phyloP scores from a whole-genome alignment of 345 rosid genomes.

The Syzygium grande region DNA sequence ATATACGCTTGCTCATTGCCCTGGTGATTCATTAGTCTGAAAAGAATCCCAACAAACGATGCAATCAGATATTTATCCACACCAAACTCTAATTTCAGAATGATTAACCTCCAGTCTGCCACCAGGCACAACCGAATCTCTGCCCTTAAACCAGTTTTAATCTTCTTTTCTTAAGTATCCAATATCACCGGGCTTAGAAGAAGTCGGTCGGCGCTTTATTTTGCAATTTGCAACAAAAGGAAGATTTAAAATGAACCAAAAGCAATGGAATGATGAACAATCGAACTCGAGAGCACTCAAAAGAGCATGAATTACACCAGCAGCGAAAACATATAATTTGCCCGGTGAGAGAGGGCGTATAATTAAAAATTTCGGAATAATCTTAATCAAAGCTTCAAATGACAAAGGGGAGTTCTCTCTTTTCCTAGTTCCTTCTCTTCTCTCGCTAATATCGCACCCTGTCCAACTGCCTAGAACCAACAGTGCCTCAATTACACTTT shows the following conservation, averaged over 20 bases:
- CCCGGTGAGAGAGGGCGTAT: neutral
- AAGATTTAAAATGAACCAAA: neutral
- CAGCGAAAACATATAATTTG: neutral
- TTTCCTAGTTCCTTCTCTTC: neutral
- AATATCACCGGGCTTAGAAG: neutral
- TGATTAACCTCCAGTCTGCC: neutral
- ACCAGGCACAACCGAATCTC: neutral
- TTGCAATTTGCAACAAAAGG: neutral
- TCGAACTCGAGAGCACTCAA: neutral
- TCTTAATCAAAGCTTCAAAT: neutral
- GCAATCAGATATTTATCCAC: neutral
- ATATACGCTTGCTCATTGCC: no score
- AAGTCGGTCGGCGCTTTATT: neutral
- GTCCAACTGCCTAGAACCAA: neutral
- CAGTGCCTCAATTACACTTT: slow-evolving; percentile 34
- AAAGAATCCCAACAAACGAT: neutral
- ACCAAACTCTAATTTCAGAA: neutral
- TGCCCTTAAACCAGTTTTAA: neutral
- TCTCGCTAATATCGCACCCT: neutral
- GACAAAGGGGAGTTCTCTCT: neutral
- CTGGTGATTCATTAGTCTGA: neutral
- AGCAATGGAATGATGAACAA: neutral
- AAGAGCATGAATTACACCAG: neutral
- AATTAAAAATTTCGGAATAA: neutral
- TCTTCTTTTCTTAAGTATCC: neutral